Base-by-base conservation (phyloP, 1,139 yeast species). In the Scheffersomyces illinoinensis region DNA sequence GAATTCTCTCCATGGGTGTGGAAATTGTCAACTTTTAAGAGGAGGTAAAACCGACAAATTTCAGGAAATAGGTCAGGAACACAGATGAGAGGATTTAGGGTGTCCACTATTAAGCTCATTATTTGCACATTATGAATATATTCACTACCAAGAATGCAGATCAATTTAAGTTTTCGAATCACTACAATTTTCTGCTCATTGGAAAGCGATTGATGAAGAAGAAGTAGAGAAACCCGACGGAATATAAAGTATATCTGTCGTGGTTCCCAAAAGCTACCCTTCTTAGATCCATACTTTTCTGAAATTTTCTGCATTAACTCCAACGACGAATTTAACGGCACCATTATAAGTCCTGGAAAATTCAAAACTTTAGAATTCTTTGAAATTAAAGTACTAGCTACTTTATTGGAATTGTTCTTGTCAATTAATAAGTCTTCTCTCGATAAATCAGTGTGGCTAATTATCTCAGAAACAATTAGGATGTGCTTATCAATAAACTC, bases 391-490 rank as follows among this genome's bases (percentile, higher is more conserved):
- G 57, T 50, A 17, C 12, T n/a, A 8, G 64, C 62, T 5, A 63
- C 14, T 26, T 54, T 55, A 47, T 54, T 55, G 20, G 53, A 50
- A 17, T 54, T 53, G 23, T 70, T 60, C 18, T 66, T 61, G 17
- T 63, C 66, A 3, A 59, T 56, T 43, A 73, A 54, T 0, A 56
- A 58, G 7, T 56, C 43, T 55, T 77, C 79, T 18, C 71, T 65
- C 0, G 79, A 69, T 2, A 81, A 66, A 62, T 86, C 87, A 19
- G 83, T 73, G 23, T 78, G 69, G 18, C 71, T 69, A 2, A 88
- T 71, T 67, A 62, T 69, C 51, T 65, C 66, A n/a, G 64, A 68
- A 1, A 76, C 62, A 4, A 78, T 69, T n/a, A 79, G 57, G 3
- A 71, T 57, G 2, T 71, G 60, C 56, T 77, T 78, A 20, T 74